These are phyloP conservation scores for Alternaria brassicicola DNA, from an alignment of 2,329 filamentous ascomycete genomes.

Conservation along the genomic window DNA sequence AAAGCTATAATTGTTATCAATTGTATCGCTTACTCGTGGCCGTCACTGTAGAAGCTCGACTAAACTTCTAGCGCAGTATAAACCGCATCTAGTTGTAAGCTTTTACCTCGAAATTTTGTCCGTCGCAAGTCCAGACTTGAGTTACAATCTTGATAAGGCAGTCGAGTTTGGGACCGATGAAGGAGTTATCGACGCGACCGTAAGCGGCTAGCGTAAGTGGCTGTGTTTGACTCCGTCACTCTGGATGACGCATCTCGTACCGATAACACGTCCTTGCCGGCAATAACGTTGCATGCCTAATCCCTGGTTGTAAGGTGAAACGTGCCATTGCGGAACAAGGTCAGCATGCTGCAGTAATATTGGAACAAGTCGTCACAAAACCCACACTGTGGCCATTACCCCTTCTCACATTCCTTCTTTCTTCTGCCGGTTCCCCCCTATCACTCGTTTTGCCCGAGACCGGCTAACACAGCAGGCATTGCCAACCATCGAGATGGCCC, in stretches of 20 bases:
- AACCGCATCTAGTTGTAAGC: background rate
- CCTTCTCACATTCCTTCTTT: background rate
- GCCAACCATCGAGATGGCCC: slow-evolving; percentile 10
- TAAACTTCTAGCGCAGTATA: background rate
- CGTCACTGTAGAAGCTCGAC: background rate
- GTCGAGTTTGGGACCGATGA: slow-evolving; percentile 6
- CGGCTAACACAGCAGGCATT: slow-evolving; percentile 2
- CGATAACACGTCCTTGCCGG: slow-evolving; percentile 8
- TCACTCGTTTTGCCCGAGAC: slow-evolving; percentile 6
- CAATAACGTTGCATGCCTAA: slow-evolving; percentile 6
- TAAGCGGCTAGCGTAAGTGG: slow-evolving; percentile 15
- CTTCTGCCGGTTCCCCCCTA: slow-evolving; percentile 1
- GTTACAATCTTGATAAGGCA: background rate
- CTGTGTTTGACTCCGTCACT: slow-evolving; percentile 1
- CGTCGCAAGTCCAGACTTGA: background rate
- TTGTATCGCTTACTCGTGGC: background rate
- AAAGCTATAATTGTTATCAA: background rate
- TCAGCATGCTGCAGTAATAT: background rate
- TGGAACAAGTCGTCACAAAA: background rate
- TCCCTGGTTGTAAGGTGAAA: slow-evolving; percentile 19
- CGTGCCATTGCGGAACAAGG: slow-evolving; percentile 2
- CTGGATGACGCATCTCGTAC: slow-evolving; percentile 15
- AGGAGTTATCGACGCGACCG: slow-evolving; percentile 3
- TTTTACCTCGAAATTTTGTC: background rate
- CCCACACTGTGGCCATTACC: background rate